Conservation (phyloP, 192 early-diverging fungal genomes). For the Coemansia sp. region DNA sequence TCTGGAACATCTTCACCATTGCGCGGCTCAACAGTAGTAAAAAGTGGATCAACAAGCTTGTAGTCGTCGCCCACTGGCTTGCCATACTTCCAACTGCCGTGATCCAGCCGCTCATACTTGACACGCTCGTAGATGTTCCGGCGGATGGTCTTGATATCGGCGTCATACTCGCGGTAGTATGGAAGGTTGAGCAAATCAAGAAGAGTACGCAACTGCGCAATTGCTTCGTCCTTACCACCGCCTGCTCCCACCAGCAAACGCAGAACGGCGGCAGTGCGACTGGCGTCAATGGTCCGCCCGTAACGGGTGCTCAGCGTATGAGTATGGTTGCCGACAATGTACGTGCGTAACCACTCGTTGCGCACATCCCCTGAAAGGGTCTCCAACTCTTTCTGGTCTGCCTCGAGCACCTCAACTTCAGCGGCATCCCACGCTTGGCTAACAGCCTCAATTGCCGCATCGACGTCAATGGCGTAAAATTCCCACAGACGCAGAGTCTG, state of each 20-base stretch:
- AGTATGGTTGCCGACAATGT: constrained; percentile 50
- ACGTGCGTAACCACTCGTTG: constrained; percentile 37
- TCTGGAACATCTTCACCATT: constrained; percentile 56
- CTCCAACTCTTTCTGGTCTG: constrained; percentile 10
- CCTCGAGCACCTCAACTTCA: not conserved
- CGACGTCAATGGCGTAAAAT: constrained; percentile 78
- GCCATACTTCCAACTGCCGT: constrained; percentile 78
- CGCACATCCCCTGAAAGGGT: constrained; percentile 22
- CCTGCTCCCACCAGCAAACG: constrained; percentile 19
- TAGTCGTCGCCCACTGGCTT: constrained; percentile 69
- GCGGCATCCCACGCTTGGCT: constrained; percentile 38
- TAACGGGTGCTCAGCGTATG: constrained; percentile 42
- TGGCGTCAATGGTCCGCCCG: constrained; percentile 31
- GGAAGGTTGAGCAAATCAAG: constrained; percentile 88
- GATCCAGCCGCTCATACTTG: constrained; percentile 78
- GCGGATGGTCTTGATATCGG: constrained; percentile 65
- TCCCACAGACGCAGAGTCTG: constrained; percentile 78
- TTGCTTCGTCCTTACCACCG: constrained; percentile 22
- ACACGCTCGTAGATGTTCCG: constrained; percentile 76
- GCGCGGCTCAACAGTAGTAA: constrained; percentile 81
- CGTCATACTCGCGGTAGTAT: constrained; percentile 83
- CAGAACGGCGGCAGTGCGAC: constrained; percentile 31
- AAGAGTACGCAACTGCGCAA: constrained; percentile 57
- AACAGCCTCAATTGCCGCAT: constrained; percentile 41
- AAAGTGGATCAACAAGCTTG: constrained; percentile 90